Evolutionary conservation across 257 asterid genomes (phyloP).

Genomic region (Anisodus acutangulus): DNA sequence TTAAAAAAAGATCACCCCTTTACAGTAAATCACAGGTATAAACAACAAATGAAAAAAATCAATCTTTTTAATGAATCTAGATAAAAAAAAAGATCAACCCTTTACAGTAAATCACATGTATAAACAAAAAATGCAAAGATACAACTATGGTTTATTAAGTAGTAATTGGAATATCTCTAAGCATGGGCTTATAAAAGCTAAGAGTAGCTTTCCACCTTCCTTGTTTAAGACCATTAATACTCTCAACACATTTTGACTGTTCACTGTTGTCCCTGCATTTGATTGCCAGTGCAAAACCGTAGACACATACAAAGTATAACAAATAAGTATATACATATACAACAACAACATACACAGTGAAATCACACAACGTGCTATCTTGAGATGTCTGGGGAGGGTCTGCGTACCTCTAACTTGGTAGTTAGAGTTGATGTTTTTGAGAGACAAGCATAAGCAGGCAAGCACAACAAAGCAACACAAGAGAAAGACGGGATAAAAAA

Average conservation of each 20-base stretch:
- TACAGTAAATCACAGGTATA: background rate
- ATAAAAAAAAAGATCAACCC: background rate
- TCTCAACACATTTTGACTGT: slow-evolving; percentile 85
- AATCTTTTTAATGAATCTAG: too few species aligned
- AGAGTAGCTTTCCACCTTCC: slow-evolving; percentile 86
- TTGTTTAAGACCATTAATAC: slow-evolving; percentile 80
- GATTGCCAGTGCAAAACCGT: slow-evolving; percentile 97
- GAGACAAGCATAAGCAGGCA: too few species aligned
- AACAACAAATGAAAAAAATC: too few species aligned
- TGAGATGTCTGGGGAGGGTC: too few species aligned
- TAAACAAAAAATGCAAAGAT: background rate
- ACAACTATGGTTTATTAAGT: background rate
- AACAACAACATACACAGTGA: too few species aligned
- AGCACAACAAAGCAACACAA: too few species aligned
- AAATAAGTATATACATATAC: too few species aligned
- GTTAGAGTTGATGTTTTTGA: too few species aligned
- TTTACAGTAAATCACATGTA: background rate
- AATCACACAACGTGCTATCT: too few species aligned
- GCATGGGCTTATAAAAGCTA: slow-evolving; percentile 77
- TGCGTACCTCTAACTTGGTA: too few species aligned
- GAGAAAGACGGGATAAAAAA: too few species aligned
- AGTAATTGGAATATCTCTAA: slow-evolving; percentile 51
- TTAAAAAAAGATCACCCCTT: too few species aligned
- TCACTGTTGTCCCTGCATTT: slow-evolving; percentile 81
- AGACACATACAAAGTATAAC: slow-evolving; percentile 18